These are phyloP conservation scores for Boechera retrofracta DNA, from an alignment of 345 rosid species.

Conservation along the genomic window DNA sequence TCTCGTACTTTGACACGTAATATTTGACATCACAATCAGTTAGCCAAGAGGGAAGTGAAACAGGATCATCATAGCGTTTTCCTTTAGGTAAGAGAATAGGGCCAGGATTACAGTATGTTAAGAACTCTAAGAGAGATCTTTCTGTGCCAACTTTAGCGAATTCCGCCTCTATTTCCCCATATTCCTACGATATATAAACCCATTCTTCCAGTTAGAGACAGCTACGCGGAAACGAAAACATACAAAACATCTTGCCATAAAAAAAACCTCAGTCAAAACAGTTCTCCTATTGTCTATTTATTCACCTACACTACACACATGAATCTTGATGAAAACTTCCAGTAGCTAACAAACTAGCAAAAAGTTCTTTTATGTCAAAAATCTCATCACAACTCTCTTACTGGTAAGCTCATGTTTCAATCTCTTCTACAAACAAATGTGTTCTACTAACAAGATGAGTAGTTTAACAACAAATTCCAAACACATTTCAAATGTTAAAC, in stretches of 20 bases:
- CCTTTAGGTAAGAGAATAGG: constrained; percentile 66
- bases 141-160: constrained; percentile 56
- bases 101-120: constrained; percentile 55
- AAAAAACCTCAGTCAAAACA: constrained; percentile 3
- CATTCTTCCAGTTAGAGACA: constrained; percentile 11
- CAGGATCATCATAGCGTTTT: constrained; percentile 51
- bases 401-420: too few species aligned
- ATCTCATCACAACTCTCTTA: too few species aligned
- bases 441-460: neutral
- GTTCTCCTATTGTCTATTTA: neutral
- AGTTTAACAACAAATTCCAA: neutral
- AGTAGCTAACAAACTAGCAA: too few species aligned
- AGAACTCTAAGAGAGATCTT: constrained; percentile 53
- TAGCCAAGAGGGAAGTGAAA: constrained; percentile 70
- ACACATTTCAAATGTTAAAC: neutral
- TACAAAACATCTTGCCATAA: neutral
- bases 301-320: constrained; percentile 7
- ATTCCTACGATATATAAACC: constrained; percentile 49
- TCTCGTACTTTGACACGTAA: constrained; percentile 56
- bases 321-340: constrained; percentile 1
- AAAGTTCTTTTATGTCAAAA: too few species aligned
- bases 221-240: neutral
- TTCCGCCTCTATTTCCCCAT: constrained; percentile 71
- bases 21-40: constrained; percentile 60
- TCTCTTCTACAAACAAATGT: neutral